phyloP scores from a whole-genome alignment of 441 rosid species.

The Gossypium gossypioides region DNA sequence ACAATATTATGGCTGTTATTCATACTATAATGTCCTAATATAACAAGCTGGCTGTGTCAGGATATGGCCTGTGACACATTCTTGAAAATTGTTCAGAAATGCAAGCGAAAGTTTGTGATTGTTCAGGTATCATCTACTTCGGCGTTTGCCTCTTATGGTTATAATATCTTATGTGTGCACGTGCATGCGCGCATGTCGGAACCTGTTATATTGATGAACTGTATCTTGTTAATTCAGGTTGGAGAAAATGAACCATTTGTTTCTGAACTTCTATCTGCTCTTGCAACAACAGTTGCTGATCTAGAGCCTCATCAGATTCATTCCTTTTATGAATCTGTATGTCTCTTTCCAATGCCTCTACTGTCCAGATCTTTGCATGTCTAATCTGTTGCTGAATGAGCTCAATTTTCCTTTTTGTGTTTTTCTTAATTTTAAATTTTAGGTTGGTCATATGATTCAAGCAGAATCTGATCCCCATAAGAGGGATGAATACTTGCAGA shows the following conservation, averaged over 20 bases:
- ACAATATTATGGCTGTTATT: neutral
- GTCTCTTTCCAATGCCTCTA: slow-evolving; percentile 8
- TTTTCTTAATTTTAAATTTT: neutral
- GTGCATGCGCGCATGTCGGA: neutral
- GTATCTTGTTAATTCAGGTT: slow-evolving; percentile 46
- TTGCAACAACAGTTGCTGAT: slow-evolving; percentile 86
- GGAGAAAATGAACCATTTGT: slow-evolving; percentile 97
- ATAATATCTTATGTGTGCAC: neutral
- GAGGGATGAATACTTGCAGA: slow-evolving; percentile 88
- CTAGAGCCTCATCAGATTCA: slow-evolving; percentile 99
- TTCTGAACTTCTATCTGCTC: slow-evolving; percentile 89
- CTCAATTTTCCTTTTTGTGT: neutral
- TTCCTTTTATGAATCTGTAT: slow-evolving; percentile 91
- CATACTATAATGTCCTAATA: neutral
- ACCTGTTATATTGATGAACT: neutral
- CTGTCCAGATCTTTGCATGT: neutral
- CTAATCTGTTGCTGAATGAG: neutral
- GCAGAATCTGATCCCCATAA: slow-evolving; percentile 94
- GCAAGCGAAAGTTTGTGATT: slow-evolving; percentile 93
- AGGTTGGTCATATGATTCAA: slow-evolving; percentile 98
- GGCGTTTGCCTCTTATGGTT: neutral
- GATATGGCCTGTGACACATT: slow-evolving; percentile 99
- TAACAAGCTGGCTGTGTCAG: slow-evolving; percentile 29
- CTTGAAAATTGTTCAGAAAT: slow-evolving; percentile 97
- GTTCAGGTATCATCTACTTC: slow-evolving; percentile 50